Conservation (phyloP, 163 green algal genomes). For the Botryococcus braunii region DNA sequence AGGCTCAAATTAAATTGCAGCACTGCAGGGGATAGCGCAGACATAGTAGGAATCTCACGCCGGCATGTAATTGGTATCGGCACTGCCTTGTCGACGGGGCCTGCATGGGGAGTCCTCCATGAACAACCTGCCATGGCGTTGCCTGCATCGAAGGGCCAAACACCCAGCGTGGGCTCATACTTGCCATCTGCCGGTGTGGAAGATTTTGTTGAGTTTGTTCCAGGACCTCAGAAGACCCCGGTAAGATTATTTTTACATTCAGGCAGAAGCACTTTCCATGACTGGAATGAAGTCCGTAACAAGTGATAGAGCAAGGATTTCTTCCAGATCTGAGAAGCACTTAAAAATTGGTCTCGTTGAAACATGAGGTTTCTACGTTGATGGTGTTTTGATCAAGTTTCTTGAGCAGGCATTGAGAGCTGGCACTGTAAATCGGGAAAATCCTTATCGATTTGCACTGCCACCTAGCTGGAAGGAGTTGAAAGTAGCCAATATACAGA, state of each 20-base stretch:
- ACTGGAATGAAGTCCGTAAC: no score
- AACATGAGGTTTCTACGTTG: no score
- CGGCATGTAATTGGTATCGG: no score
- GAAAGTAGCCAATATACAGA: slow-evolving; percentile 48
- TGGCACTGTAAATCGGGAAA: slow-evolving; percentile 34
- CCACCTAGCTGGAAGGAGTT: slow-evolving; percentile 43
- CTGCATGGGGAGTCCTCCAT: no score
- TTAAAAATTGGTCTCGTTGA: no score
- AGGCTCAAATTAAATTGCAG: no score
- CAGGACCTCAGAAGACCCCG: slow-evolving; percentile 45
- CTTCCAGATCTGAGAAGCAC: no score
- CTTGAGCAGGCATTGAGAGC: slow-evolving; percentile 42
- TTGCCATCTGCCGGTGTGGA: slow-evolving; percentile 30
- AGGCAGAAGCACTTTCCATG: not conserved
- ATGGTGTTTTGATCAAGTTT: no score
- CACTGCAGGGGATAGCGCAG: no score
- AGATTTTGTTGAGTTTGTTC: slow-evolving; percentile 48
- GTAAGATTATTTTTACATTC: slow-evolving; percentile 14
- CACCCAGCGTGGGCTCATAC: slow-evolving; percentile 37
- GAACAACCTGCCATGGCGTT: not conserved
- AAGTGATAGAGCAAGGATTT: no score
- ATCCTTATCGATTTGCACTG: slow-evolving; percentile 50
- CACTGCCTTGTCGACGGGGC: no score
- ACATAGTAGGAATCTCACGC: no score
- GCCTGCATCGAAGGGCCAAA: slow-evolving; percentile 6